A percentile compares a stretch with the other conserved stretches of the same genome.
Evolutionary conservation across 177 flowering plant genomes (phyloP).

Genomic region (Vitis hybrid): DNA sequence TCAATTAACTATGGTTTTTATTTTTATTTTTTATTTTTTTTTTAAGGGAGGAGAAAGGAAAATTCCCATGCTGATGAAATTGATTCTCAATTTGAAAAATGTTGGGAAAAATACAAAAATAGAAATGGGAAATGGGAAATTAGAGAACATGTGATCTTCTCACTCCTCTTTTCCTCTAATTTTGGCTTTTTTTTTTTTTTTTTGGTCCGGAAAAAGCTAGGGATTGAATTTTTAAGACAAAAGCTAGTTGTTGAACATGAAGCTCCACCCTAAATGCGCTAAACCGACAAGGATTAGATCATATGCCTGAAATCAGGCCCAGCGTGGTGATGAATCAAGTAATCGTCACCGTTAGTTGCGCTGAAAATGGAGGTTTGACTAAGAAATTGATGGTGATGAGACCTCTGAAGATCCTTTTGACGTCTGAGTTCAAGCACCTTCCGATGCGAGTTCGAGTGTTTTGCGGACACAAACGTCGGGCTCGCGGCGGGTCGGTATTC

Average conservation of each 20-base stretch:
- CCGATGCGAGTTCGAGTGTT: constrained; percentile 91
- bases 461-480: constrained; percentile 71
- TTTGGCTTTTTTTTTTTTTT: background rate
- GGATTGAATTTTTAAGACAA: constrained; percentile 10
- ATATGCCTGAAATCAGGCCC: constrained; percentile 47
- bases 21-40: background rate
- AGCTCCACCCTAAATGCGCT: background rate
- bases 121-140: background rate
- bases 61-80: background rate
- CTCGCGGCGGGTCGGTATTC: constrained; percentile 95
- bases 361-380: constrained; percentile 42
- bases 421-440: constrained; percentile 87
- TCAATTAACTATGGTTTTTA: background rate
- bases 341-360: constrained; percentile 42
- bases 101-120: constrained; percentile 10
- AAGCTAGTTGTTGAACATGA: background rate
- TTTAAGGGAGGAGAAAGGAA: background rate
- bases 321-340: constrained; percentile 43
- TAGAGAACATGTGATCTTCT: background rate
- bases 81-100: constrained; percentile 6
- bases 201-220: background rate
- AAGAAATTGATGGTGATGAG: constrained; percentile 46
- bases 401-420: constrained; percentile 62
- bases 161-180: background rate
- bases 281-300: constrained; percentile 18